Percentiles rank a stretch among this genome's conserved stretches.
These are phyloP conservation scores for Pichia sp. DNA, from an alignment of 1,139 yeast species.

Conservation along the genomic window DNA sequence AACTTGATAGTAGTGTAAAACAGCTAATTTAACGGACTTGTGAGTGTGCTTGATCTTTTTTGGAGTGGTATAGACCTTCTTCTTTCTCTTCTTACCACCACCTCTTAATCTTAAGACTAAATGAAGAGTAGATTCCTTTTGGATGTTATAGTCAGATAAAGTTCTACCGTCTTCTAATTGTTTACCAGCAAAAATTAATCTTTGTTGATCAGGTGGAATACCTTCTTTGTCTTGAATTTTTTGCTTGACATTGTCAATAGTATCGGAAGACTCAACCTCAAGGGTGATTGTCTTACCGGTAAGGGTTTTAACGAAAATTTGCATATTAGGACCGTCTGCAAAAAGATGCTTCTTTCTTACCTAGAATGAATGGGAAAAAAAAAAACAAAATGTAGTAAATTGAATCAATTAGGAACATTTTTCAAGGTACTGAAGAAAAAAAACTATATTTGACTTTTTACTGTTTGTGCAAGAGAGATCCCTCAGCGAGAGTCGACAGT, in stretches of 20 bases:
- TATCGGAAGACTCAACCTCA: conserved; percentile 98
- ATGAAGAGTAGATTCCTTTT: conserved; percentile 98
- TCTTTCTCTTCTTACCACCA: conserved; percentile 99
- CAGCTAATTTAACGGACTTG: conserved; percentile 99
- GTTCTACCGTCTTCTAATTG: conserved; percentile 99
- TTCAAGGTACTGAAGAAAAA: not conserved
- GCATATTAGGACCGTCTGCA: conserved; percentile 57
- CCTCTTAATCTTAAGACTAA: conserved; percentile 98
- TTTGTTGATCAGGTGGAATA: conserved; percentile 99
- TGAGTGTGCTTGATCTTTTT: conserved; percentile 99
- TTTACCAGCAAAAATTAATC: conserved; percentile 99
- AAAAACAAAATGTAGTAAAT: not conserved
- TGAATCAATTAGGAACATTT: not conserved
- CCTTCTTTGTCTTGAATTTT: conserved; percentile 99
- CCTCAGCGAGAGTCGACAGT: no score
- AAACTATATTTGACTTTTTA: not conserved
- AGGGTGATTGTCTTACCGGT: conserved; percentile 99
- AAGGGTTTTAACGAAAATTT: conserved; percentile 97
- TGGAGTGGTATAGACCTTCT: conserved; percentile 99
- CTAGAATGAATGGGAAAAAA: conserved; percentile 13
- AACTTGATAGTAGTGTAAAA: conserved; percentile 98
- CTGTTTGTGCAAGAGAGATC: no score
- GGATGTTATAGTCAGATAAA: conserved; percentile 98
- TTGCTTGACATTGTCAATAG: conserved; percentile 98
- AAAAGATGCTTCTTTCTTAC: conserved; percentile 33